Evolutionary conservation across 306 rosid species (phyloP).

Genomic region (Prunus fruticosa): DNA sequence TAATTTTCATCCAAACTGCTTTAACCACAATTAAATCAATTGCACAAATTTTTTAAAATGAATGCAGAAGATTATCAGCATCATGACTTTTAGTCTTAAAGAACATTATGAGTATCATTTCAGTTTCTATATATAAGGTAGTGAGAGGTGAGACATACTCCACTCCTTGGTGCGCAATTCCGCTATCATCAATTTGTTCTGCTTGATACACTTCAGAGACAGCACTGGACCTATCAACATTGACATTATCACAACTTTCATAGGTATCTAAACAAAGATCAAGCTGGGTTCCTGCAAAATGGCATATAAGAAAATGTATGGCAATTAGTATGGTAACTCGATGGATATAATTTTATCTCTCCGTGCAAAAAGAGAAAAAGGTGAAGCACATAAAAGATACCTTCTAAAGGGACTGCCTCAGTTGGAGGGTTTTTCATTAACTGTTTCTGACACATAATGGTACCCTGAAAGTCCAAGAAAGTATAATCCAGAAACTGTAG

Average conservation of each 20-base stretch:
- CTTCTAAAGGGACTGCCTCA: constrained; percentile 25
- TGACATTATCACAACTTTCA: constrained; percentile 10
- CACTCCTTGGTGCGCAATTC: constrained; percentile 20
- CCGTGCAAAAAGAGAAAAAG: background rate
- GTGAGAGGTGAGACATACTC: constrained; percentile 51
- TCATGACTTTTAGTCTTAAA: background rate
- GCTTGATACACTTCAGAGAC: constrained; percentile 51
- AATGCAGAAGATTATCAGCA: background rate
- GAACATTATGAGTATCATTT: background rate
- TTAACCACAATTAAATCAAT: background rate
- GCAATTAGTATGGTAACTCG: constrained; percentile 13
- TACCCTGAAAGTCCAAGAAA: constrained; percentile 73
- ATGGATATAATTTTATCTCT: background rate
- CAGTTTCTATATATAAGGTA: constrained; percentile 4
- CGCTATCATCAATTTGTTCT: constrained; percentile 32
- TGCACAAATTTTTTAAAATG: background rate
- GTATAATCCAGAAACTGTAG: constrained; percentile 57
- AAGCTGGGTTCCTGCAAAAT: constrained; percentile 36
- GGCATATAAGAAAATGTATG: constrained; percentile 3
- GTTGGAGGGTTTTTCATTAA: constrained; percentile 35
- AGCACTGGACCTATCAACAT: constrained; percentile 28
- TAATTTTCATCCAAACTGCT: background rate
- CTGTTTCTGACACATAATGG: constrained; percentile 79
- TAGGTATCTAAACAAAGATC: constrained; percentile 20
- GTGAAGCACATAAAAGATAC: constrained; percentile 26